Evolutionary conservation across 306 rosid genomes (phyloP).

Genomic region (Hippophae rhamnoides): DNA sequence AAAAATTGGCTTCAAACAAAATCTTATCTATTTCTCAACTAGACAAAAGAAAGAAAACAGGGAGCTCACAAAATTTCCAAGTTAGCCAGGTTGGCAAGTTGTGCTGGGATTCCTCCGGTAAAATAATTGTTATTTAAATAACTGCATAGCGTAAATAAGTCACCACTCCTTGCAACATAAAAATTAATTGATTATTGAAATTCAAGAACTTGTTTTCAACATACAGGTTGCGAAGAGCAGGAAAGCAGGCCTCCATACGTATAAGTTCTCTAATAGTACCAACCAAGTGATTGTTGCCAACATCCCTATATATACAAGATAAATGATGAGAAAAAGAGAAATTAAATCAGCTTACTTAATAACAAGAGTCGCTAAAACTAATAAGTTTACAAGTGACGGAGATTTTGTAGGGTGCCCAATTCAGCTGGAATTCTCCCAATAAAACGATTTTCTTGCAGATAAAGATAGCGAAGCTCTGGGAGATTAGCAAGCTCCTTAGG

Average conservation of each 20-base stretch:
- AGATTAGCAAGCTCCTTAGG: conserved; percentile 93
- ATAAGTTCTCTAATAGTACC: conserved; percentile 97
- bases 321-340: conserved; percentile 12
- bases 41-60: conserved; percentile 3
- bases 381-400: conserved; percentile 68
- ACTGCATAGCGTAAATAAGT: conserved; percentile 27
- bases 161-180: background rate
- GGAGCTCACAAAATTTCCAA: conserved; percentile 80
- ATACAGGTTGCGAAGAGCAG: conserved; percentile 88
- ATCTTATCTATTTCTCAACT: background rate
- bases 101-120: conserved; percentile 97
- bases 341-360: background rate
- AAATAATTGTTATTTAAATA: conserved; percentile 85
- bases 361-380: background rate
- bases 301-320: conserved; percentile 58
- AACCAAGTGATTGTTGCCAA: conserved; percentile 93
- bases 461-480: conserved; percentile 85
- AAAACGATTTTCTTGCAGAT: conserved; percentile 89
- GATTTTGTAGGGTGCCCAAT: conserved; percentile 83
- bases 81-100: conserved; percentile 81
- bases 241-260: conserved; percentile 93
- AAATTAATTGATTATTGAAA: background rate
- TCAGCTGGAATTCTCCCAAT: conserved; percentile 82
- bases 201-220: conserved; percentile 23
- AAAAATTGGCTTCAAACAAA: background rate